A percentile compares a stretch with the other conserved stretches of the same genome.
phyloP scores from a whole-genome alignment of 805 yeast species.

The Myxozyma neotropica region DNA sequence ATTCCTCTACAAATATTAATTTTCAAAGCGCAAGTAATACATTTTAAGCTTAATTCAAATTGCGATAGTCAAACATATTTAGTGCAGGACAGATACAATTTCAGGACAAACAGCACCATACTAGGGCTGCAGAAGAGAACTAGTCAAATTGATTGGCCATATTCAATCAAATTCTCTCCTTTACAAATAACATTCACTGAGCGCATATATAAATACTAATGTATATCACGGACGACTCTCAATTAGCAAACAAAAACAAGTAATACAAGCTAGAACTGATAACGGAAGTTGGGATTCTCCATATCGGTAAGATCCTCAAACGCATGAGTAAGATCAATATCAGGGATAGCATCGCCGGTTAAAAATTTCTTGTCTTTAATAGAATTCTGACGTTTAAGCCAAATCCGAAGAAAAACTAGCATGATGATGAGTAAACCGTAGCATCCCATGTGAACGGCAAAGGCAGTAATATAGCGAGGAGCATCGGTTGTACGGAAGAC shows the following conservation, averaged over 20 bases:
- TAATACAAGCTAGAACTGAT: slow-evolving; percentile 2
- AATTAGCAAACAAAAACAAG: background rate
- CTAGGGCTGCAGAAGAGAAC: too few relatives aligned
- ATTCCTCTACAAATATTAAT: too few relatives aligned
- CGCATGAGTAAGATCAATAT: slow-evolving; percentile 18
- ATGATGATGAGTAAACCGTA: slow-evolving; percentile 15
- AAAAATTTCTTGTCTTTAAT: slow-evolving; percentile 2
- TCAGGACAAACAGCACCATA: too few relatives aligned
- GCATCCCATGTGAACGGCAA: slow-evolving; percentile 24
- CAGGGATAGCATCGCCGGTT: slow-evolving; percentile 9
- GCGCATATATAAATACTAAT: too few relatives aligned
- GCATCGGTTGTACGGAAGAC: slow-evolving; percentile 56
- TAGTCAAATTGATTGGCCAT: too few relatives aligned
- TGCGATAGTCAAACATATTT: too few relatives aligned
- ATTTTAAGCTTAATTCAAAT: too few relatives aligned
- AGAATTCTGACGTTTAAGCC: slow-evolving; percentile 17
- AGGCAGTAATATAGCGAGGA: slow-evolving; percentile 50
- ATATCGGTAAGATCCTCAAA: slow-evolving; percentile 22
- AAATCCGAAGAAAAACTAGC: slow-evolving; percentile 11
- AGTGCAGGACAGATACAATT: too few relatives aligned
- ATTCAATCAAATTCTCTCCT: too few relatives aligned
- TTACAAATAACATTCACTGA: too few relatives aligned
- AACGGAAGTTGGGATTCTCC: slow-evolving; percentile 18
- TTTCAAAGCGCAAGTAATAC: too few relatives aligned
- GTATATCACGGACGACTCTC: too few relatives aligned